Percentiles rank a stretch among this genome's conserved stretches.
Evolutionary conservation across 768 basidiomycete genomes (phyloP).

Genomic region (Suillus subaureus): DNA sequence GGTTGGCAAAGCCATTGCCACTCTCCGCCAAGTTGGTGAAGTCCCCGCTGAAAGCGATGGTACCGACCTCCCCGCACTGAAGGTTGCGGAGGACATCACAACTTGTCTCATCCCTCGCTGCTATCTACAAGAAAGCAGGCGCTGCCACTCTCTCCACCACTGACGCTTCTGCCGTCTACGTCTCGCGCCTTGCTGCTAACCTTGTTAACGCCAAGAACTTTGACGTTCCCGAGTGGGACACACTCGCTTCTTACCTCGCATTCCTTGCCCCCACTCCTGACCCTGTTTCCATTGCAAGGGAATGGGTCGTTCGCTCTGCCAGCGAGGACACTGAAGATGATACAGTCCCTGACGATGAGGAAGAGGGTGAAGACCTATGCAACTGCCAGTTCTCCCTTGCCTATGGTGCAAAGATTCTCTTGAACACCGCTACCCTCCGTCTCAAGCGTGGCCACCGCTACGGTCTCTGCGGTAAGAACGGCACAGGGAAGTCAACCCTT

Average conservation of each 20-base stretch:
- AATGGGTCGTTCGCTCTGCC: conserved; percentile 91
- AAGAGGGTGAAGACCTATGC: conserved; percentile 98
- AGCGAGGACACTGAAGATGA: conserved; percentile 71
- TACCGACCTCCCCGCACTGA: conserved; percentile 86
- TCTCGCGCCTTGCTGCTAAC: conserved; percentile 78
- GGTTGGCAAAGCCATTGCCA: conserved; percentile 88
- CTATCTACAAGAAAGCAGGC: conserved; percentile 86
- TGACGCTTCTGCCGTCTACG: conserved; percentile 67
- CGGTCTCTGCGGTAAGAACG: conserved; percentile 98
- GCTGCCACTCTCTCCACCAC: conserved; percentile 56
- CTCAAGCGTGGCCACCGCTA: conserved; percentile 99
- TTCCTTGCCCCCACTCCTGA: conserved; percentile 69
- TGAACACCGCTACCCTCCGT: conserved; percentile 95
- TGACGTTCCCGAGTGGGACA: conserved; percentile 85
- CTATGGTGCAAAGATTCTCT: conserved; percentile 97
- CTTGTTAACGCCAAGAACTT: conserved; percentile 92
- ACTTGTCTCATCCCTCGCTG: conserved; percentile 65
- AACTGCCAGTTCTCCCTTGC: conserved; percentile 99
- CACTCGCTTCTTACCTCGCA: conserved; percentile 73
- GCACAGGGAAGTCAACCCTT: conserved; percentile 95
- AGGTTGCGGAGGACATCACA: conserved; percentile 71
- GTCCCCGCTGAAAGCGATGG: conserved; percentile 84
- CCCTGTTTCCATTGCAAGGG: conserved; percentile 65
- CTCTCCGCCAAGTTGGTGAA: conserved; percentile 94
- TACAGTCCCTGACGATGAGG: conserved; percentile 81